Evolutionary conservation across 179 eudicot genomes (phyloP), one percentile per base, ranked within the genome.

Genomic region (Spinacia oleracea): DNA sequence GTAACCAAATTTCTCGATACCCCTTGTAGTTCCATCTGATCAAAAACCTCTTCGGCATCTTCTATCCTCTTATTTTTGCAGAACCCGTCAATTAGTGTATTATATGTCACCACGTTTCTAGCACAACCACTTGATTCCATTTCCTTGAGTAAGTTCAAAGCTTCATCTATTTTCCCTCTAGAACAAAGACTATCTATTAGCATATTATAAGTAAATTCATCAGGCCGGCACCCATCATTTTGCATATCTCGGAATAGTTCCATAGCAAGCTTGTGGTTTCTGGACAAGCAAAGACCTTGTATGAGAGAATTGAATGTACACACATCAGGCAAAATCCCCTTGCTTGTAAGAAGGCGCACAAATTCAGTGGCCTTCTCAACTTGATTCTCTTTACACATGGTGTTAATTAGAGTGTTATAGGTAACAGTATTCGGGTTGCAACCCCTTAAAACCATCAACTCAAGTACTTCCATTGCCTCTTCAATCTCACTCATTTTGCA

Each of bases 301-400:
- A 96, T 93, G n/a, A 96, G 89, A 82, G 98, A 92, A 85, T 93
- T 96, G 73, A 91, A 96, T 0, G 99, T 96, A 76, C 89, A 86
- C 0, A 90, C 96, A 86, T 96, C 98, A 20, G 98, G 98, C 56
- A 88, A 68, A 70, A 96, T 59, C 9, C 97, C 99, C 71, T 83
- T 86, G 79, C 87, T 84, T 1, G 90, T 87, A 20, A 96, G 91
- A 78, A 75, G 80, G 51, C 87, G 93, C 48, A 87, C 92, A 81
- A 91, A 85, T 72, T 90, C 91, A 63, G 93, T 87, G 31, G 99
- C 99, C 80, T 89, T 87, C 83, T 93, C 89, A 18, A 92, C 91
- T 84, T 88, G 93, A 62, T 88, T 92, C 77, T 87, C 96, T 78
- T 89, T 91, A 80, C 99, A 93, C 92, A 93, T 87, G 70, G 93